Evolutionary conservation across 257 asterid genomes (phyloP), one percentile per base, ranked within the genome.

Genomic region (Solanum virginianum): DNA sequence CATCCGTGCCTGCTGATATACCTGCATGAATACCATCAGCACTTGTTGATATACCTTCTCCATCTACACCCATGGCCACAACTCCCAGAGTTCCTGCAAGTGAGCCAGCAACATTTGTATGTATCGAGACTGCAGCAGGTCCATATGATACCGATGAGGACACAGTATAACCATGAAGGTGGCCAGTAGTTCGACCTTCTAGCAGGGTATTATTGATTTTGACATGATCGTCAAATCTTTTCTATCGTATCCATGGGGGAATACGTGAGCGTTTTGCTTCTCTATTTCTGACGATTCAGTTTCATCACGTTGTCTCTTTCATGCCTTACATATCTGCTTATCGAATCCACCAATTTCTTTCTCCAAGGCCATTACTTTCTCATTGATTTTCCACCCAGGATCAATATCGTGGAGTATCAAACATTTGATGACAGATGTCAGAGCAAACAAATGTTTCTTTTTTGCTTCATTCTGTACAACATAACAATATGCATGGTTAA

Each of bases 331-430:
- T 8, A n/a, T 24, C 88, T 17, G 91, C 47, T 63, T 63, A 63
- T 63, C 39, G 12, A 63, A 63, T 24, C 70, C 70, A 63, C 41
- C 41, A 53, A 91, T 89, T 4, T 92, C 95, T 79, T 87, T 91
- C 88, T 96, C 93, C 88, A 94, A 86, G 86, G 83, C 85, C 74
- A 80, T 32, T 24, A 94, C 91, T 83, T 86, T 91, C 70, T 92
- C 93, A 32, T 81, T 86, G 86, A 96, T 87, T 89, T 96, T 94
- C 97, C 98, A 96, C 54, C 91, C 97, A 0, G 98, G 88, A 85
- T 96, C 94, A 81, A 95, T 85, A 10, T 86, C 87, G 86, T 96
- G 98, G 86, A 90, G 85, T 88, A 85, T 92, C 89, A 93, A 86
- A 88, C 97, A 93, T 87, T 86, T 86, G 82, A 86, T 71, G 56